Evolutionary conservation across 2,329 filamentous ascomycete genomes (phyloP).

Genomic region (Aspergillus sp.): DNA sequence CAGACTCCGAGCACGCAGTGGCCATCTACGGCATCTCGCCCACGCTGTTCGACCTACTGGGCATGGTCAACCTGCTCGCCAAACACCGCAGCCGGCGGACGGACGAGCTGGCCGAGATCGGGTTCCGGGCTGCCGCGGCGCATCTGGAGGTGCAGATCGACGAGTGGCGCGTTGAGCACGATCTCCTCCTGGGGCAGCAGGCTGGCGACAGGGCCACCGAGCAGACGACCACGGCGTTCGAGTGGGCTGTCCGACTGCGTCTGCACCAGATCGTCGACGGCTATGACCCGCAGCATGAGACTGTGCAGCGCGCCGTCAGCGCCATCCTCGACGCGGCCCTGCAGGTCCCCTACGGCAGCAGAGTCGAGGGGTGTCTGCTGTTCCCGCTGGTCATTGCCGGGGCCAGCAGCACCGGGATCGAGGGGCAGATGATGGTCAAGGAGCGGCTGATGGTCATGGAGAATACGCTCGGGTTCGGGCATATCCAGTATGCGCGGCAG

Average conservation of each 20-base stretch:
- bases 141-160: conserved; percentile 29
- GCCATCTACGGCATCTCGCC: conserved; percentile 14
- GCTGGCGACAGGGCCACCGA: conserved; percentile 16
- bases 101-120: conserved; percentile 20
- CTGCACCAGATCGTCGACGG: conserved; percentile 38
- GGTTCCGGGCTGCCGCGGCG: conserved; percentile 22
- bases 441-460: conserved; percentile 38
- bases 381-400: conserved; percentile 38
- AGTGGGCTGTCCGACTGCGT: conserved; percentile 34
- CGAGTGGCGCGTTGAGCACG: conserved; percentile 26
- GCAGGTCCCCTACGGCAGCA: conserved; percentile 34
- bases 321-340: conserved; percentile 30
- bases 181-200: conserved; percentile 14
- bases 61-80: conserved; percentile 19
- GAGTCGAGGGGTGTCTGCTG: conserved; percentile 33
- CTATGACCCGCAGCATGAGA: conserved; percentile 28
- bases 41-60: conserved; percentile 15
- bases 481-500: conserved; percentile 33
- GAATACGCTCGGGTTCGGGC: conserved; percentile 35
- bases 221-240: conserved; percentile 31
- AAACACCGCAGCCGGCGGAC: conserved; percentile 19
- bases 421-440: conserved; percentile 29
- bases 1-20: conserved; percentile 4
- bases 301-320: conserved; percentile 24
- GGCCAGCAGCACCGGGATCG: conserved; percentile 28